Evolutionary conservation across 1,139 yeast species (phyloP).

Genomic region (Geotrichum carabidarum): DNA sequence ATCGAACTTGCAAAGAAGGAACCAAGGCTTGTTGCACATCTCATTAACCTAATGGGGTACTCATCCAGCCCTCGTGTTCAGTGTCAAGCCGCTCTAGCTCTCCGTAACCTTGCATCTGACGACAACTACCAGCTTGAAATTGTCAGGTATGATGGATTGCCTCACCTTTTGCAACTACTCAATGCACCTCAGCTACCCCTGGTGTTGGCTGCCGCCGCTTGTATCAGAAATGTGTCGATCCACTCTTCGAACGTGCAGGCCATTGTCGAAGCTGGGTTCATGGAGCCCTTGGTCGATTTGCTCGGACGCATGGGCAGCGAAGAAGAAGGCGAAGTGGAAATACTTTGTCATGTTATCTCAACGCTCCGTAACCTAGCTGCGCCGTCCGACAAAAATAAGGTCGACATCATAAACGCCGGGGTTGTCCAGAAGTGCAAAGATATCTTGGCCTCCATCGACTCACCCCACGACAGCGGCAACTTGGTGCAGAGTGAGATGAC

Average conservation of each 20-base stretch:
- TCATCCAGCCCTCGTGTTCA: slow-evolving; percentile 84
- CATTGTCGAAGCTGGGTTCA: slow-evolving; percentile 92
- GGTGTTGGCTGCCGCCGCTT: slow-evolving; percentile 93
- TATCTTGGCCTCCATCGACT: slow-evolving; percentile 75
- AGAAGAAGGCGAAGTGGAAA: slow-evolving; percentile 53
- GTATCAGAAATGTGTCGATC: slow-evolving; percentile 92
- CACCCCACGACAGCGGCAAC: slow-evolving; percentile 27
- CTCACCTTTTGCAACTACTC: slow-evolving; percentile 82
- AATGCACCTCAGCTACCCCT: slow-evolving; percentile 89
- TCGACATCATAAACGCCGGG: slow-evolving; percentile 89
- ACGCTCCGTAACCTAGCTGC: slow-evolving; percentile 95
- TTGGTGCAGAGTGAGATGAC: slow-evolving; percentile 87
- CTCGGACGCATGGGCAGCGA: slow-evolving; percentile 73
- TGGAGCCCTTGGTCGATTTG: slow-evolving; percentile 80
- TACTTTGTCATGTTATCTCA: slow-evolving; percentile 96
- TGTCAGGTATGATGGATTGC: slow-evolving; percentile 81
- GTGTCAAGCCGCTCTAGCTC: slow-evolving; percentile 95
- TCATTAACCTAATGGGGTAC: slow-evolving; percentile 88
- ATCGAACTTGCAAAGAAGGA: slow-evolving; percentile 85
- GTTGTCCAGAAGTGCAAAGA: slow-evolving; percentile 93
- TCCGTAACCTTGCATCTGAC: slow-evolving; percentile 93
- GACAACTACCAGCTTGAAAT: slow-evolving; percentile 88
- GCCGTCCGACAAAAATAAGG: slow-evolving; percentile 84
- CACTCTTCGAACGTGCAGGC: slow-evolving; percentile 96
- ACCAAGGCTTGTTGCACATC: slow-evolving; percentile 81